These are phyloP conservation scores for Saposhnikovia divaricata DNA, from an alignment of 129 eudicot genomes.

Conservation along the genomic window DNA sequence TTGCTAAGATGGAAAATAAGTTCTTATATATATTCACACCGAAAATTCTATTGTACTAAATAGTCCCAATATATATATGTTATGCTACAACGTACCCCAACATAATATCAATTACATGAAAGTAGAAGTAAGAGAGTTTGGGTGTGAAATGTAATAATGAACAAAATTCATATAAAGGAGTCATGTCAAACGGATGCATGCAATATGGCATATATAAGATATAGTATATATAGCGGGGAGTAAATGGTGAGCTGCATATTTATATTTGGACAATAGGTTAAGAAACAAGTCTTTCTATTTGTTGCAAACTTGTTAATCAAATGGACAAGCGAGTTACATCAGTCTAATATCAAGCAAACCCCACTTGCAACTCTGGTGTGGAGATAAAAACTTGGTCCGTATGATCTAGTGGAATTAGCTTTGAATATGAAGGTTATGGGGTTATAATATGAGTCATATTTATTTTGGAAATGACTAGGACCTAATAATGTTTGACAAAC, in stretches of 20 bases:
- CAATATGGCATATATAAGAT: background rate
- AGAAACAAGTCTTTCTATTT: background rate
- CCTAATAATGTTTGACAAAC: background rate
- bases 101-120: no score
- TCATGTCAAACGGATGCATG: no score
- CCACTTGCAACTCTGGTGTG: background rate
- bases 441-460: background rate
- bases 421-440: background rate
- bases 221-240: background rate
- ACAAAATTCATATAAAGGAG: background rate
- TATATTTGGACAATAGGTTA: background rate
- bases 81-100: no score
- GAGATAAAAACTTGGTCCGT: background rate
- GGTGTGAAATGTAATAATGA: background rate
- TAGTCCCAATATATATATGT: no score
- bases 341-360: background rate
- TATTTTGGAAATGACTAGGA: background rate
- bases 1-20: no score
- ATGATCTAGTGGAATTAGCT: background rate
- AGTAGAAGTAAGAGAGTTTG: background rate
- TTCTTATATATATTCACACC: no score
- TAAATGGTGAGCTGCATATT: background rate
- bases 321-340: background rate
- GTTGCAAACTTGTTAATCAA: conserved; percentile 1
- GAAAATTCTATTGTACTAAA: no score